Percentiles rank a stretch among this genome's conserved stretches.
Conservation (phyloP, 352 stramenopile genomes). For the Pythium rishiriense region DNA sequence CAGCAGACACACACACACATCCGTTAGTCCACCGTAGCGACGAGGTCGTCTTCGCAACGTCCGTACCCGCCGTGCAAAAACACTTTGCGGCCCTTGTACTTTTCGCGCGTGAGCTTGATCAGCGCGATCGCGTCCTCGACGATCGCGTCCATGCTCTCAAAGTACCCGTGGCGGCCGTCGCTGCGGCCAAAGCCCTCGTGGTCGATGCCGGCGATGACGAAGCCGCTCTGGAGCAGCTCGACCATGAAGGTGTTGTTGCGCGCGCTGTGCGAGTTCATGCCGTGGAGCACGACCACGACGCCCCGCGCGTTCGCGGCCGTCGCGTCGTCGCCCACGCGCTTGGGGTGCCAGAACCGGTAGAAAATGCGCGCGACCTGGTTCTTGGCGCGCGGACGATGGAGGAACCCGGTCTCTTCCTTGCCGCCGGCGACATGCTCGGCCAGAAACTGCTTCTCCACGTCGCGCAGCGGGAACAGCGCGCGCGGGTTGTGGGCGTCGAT, state of each 20-base stretch:
- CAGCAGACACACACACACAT: too few species aligned
- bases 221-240: slow-evolving; percentile 59
- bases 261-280: slow-evolving; percentile 80
- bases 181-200: slow-evolving; percentile 78
- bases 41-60: too few species aligned
- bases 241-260: slow-evolving; percentile 77
- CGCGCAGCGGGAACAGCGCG: slow-evolving; percentile 36
- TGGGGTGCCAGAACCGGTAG: slow-evolving; percentile 73
- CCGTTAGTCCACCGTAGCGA: too few species aligned
- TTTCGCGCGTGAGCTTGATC: slow-evolving; percentile 51
- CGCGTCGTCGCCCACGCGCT: slow-evolving; percentile 33
- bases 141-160: slow-evolving; percentile 59
- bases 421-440: slow-evolving; percentile 42
- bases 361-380: slow-evolving; percentile 54
- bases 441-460: slow-evolving; percentile 58
- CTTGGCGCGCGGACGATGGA: slow-evolving; percentile 41
- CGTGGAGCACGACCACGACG: slow-evolving; percentile 74
- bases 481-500: slow-evolving; percentile 53
- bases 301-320: slow-evolving; percentile 32
- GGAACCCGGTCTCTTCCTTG: slow-evolving; percentile 50
- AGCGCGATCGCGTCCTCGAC: slow-evolving; percentile 70
- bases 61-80: slow-evolving; percentile 78
- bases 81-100: slow-evolving; percentile 65
- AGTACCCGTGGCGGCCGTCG: slow-evolving; percentile 76
- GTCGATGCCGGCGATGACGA: slow-evolving; percentile 65